Base-by-base conservation (phyloP, 129 eudicot species). In the Artemisia argyi region DNA sequence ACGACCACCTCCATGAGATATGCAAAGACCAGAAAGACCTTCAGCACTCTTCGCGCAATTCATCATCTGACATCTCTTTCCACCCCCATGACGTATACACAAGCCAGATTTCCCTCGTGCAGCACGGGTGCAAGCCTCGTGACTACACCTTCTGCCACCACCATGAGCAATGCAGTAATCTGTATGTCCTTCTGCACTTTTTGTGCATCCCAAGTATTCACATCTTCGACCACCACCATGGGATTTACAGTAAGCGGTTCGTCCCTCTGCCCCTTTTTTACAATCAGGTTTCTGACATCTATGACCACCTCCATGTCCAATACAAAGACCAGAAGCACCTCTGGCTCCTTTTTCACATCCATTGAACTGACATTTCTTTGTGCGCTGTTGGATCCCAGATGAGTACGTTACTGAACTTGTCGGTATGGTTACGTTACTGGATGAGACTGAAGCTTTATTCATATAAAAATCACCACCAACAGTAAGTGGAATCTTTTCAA, bases 191-290 rank as follows among this genome's bases (percentile, higher is more conserved):
- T 89, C 96, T 28, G 96, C 92, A 64, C 96, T 89, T 77, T 89
- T 89, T 0, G 92, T 86, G 50, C 96, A 89, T 10, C 92, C 92
- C 39, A 89, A 75, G 22, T 63, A 82, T n/a, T 89, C 90, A 28
- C 96, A 89, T 62, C 96, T 73, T 28, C 90, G 85, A 35, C 96
- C 96, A 64, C 96, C 92, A 2, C 96, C 96, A 63, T 89, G 96
- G 42, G 92, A 90, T 81, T 89, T 89, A 84, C 96, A 86, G 76
- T 79, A 86, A 8, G 92, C 92, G n/a, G 96, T 89, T 58, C 90
- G 87, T 11, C 92, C 96, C 74, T 89, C 96, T 20, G 96, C 92
- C 80, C 96, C 96, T 71, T 82, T 89, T 28, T 69, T 74, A 81
- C 96, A 89, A 52, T 81, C 96, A 16, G 83, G 82, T 65, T 81